Percentiles rank a stretch among this genome's conserved stretches.
Evolutionary conservation across 169 alveolate genomes (phyloP).

Genomic region (Cryptosporidium xiaoi): DNA sequence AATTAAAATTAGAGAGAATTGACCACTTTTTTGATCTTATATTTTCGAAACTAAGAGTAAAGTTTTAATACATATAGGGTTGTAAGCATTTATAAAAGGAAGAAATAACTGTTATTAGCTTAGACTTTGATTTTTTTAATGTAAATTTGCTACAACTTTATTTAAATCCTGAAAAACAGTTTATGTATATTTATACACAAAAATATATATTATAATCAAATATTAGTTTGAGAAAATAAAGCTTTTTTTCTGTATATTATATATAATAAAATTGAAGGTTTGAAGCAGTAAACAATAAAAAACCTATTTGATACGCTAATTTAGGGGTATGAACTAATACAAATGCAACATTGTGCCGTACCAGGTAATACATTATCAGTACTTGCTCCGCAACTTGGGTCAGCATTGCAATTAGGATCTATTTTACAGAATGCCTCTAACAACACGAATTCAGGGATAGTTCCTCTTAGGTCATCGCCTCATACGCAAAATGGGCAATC

Average conservation of each 20-base stretch:
- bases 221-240: too few relatives aligned
- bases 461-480: conserved; percentile 11
- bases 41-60: background rate
- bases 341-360: conserved; percentile 65
- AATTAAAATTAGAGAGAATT: background rate
- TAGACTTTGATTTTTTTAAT: too few relatives aligned
- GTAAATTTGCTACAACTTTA: too few relatives aligned
- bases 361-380: conserved; percentile 49
- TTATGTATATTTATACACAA: too few relatives aligned
- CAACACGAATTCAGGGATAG: conserved; percentile 39
- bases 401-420: conserved; percentile 43
- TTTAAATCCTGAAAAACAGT: too few relatives aligned
- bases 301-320: conserved; percentile 8
- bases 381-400: conserved; percentile 50
- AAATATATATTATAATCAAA: too few relatives aligned
- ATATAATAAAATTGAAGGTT: background rate
- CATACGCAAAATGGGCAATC: conserved; percentile 62
- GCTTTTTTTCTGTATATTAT: background rate
- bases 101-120: background rate
- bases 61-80: background rate
- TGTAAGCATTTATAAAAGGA: background rate
- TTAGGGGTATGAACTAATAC: conserved; percentile 68
- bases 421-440: conserved; percentile 30
- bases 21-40: conserved; percentile 55
- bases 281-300: conserved; percentile 36